Percentiles rank a stretch among this genome's conserved stretches.
Conservation (phyloP, 345 rosid species). For the Carallia brachiata region DNA sequence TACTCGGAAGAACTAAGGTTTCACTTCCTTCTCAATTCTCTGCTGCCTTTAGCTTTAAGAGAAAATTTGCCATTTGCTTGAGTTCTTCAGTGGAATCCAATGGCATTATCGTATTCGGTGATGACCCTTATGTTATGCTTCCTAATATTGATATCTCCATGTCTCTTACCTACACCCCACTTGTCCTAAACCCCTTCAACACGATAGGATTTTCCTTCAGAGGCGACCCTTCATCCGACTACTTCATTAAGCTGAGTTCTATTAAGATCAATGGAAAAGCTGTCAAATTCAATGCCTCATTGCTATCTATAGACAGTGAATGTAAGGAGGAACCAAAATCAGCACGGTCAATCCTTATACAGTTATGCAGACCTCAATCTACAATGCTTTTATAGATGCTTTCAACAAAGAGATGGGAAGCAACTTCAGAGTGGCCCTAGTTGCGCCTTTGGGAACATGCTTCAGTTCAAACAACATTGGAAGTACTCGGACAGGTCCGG, state of each 20-base stretch:
- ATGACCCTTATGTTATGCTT: slow-evolving; percentile 53
- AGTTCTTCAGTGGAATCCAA: slow-evolving; percentile 29
- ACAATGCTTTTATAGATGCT: slow-evolving; percentile 8
- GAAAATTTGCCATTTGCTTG: slow-evolving; percentile 64
- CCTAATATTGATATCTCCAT: slow-evolving; percentile 47
- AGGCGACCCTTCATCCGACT: slow-evolving; percentile 62
- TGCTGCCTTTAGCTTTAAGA: slow-evolving; percentile 47
- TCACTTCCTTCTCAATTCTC: slow-evolving; percentile 55
- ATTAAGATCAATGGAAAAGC: slow-evolving; percentile 36
- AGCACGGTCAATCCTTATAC: slow-evolving; percentile 23
- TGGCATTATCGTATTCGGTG: slow-evolving; percentile 59
- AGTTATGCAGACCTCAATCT: slow-evolving; percentile 11
- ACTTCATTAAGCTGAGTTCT: slow-evolving; percentile 56
- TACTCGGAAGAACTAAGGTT: slow-evolving; percentile 50
- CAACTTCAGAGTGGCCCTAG: slow-evolving; percentile 10
- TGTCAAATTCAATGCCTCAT: slow-evolving; percentile 39
- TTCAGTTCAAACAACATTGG: slow-evolving; percentile 3
- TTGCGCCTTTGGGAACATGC: slow-evolving; percentile 10
- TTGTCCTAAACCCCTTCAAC: slow-evolving; percentile 59
- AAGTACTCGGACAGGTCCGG: slow-evolving; percentile 42
- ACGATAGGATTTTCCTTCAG: slow-evolving; percentile 33
- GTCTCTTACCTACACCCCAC: slow-evolving; percentile 48
- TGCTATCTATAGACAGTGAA: slow-evolving; percentile 34
- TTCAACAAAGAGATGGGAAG: slow-evolving; percentile 3
- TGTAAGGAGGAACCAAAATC: slow-evolving; percentile 45